phyloP scores from a whole-genome alignment of 2,329 filamentous ascomycete genomes.

The Hymenoscyphus repandus region DNA sequence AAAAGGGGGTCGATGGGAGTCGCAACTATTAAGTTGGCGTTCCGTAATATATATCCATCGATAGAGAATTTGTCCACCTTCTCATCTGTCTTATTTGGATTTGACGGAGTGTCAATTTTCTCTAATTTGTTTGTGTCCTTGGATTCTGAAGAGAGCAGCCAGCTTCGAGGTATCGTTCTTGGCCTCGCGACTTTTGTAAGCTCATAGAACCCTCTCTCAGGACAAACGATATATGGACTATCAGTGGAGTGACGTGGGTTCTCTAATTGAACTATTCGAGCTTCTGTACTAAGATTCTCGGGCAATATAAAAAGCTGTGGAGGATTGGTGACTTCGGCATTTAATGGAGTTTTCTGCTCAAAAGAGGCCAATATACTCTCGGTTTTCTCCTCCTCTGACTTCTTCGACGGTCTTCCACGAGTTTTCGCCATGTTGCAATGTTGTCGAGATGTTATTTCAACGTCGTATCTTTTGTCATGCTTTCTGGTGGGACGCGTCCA shows the following conservation, averaged over 20 bases:
- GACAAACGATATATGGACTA: conserved; percentile 57
- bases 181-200: conserved; percentile 54
- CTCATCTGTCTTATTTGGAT: conserved; percentile 19
- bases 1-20: conserved; percentile 83
- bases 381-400: conserved; percentile 15
- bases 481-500: too few relatives aligned
- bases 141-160: conserved; percentile 43
- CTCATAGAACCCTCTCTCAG: conserved; percentile 58
- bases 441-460: not conserved
- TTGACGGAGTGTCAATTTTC: conserved; percentile 10
- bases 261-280: conserved; percentile 54
- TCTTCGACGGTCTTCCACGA: conserved; percentile 23
- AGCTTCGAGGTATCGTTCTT: conserved; percentile 52
- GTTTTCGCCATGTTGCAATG: conserved; percentile 23
- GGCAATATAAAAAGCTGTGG: conserved; percentile 58
- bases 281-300: conserved; percentile 44
- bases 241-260: conserved; percentile 52
- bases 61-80: conserved; percentile 8
- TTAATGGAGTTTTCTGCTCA: conserved; percentile 28
- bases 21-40: conserved; percentile 73
- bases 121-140: conserved; percentile 1
- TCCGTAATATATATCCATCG: conserved; percentile 54
- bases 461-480: too few relatives aligned
- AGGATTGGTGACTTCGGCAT: conserved; percentile 34
- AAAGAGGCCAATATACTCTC: conserved; percentile 23